Evolutionary conservation across 2,329 filamentous ascomycete species (phyloP).

Genomic region (Colletotrichum musicola): DNA sequence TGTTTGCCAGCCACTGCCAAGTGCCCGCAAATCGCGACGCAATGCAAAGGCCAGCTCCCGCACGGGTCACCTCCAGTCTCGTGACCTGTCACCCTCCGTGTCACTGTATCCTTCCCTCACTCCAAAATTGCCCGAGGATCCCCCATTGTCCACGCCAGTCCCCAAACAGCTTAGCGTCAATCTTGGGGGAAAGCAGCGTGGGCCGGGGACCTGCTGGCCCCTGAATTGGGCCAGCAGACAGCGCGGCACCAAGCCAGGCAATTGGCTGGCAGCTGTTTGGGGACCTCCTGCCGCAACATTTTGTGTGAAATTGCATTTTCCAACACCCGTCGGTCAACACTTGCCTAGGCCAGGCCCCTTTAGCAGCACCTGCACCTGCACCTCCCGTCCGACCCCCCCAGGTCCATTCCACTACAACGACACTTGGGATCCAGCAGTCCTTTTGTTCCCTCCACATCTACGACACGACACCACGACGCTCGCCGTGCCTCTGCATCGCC

Average conservation of each 20-base stretch:
- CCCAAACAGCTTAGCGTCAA: constrained; percentile 9
- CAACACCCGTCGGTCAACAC: constrained; percentile 41
- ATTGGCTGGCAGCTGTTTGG: constrained; percentile 41
- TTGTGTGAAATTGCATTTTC: constrained; percentile 55
- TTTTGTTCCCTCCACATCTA: constrained; percentile 30
- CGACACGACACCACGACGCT: constrained; percentile 30
- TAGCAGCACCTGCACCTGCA: constrained; percentile 36
- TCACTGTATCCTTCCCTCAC: background rate
- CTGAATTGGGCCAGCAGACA: constrained; percentile 40
- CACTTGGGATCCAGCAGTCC: constrained; percentile 37
- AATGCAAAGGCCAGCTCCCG: constrained; percentile 12
- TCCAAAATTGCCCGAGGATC: constrained; percentile 36
- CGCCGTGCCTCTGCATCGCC: constrained; percentile 30
- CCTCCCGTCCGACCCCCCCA: constrained; percentile 34
- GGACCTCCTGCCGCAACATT: constrained; percentile 49
- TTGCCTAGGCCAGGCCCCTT: constrained; percentile 41
- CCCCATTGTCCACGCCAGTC: constrained; percentile 20
- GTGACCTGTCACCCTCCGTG: constrained; percentile 33
- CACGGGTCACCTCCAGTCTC: constrained; percentile 34
- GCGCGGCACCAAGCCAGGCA: constrained; percentile 25
- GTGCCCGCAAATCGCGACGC: background rate
- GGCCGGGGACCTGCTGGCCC: constrained; percentile 37
- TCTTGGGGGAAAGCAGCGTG: constrained; percentile 38
- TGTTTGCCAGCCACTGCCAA: background rate
- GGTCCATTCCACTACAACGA: constrained; percentile 38